Evolutionary conservation across 768 basidiomycete genomes (phyloP).

Genomic region (Lanmaoa pseudosensibilis): DNA sequence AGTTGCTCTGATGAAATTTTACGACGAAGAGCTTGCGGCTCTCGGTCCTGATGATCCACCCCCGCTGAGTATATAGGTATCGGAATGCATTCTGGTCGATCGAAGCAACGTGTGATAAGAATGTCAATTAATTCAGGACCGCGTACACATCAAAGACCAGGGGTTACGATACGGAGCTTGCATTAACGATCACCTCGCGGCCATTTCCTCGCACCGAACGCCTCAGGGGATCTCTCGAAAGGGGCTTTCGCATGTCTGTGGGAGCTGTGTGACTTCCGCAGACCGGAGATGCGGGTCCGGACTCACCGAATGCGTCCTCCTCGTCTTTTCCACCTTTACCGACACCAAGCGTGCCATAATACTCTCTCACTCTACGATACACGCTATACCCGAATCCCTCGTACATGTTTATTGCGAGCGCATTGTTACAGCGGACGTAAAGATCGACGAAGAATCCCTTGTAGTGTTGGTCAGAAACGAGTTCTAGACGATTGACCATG

Average conservation of each 20-base stretch:
- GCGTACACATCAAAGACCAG: slow-evolving; percentile 6
- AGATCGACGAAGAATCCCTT: slow-evolving; percentile 92
- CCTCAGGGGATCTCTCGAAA: slow-evolving; percentile 57
- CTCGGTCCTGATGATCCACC: slow-evolving; percentile 44
- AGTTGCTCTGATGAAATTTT: slow-evolving; percentile 58
- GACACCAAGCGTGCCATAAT: slow-evolving; percentile 75
- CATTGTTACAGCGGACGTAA: slow-evolving; percentile 88
- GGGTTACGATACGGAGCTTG: slow-evolving; percentile 37
- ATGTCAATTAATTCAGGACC: not conserved
- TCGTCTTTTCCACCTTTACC: slow-evolving; percentile 80
- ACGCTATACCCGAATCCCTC: slow-evolving; percentile 93
- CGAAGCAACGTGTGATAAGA: slow-evolving; percentile 10
- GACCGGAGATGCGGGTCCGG: not conserved
- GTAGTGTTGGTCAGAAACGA: slow-evolving; percentile 78
- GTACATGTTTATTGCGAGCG: slow-evolving; percentile 86
- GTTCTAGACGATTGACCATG: slow-evolving; percentile 86
- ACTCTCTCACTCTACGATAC: slow-evolving; percentile 86
- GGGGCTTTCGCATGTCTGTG: slow-evolving; percentile 70
- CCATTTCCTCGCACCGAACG: slow-evolving; percentile 72
- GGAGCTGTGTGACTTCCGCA: not conserved
- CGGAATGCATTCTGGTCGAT: slow-evolving; percentile 9
- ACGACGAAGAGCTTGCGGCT: slow-evolving; percentile 64
- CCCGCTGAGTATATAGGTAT: slow-evolving; percentile 44
- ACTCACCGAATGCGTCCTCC: slow-evolving; percentile 89
- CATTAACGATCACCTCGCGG: slow-evolving; percentile 64